Percentiles rank a stretch among this genome's conserved stretches.
phyloP scores from a whole-genome alignment of 2,329 filamentous ascomycete genomes.

The Decorospora gaudefroyi region DNA sequence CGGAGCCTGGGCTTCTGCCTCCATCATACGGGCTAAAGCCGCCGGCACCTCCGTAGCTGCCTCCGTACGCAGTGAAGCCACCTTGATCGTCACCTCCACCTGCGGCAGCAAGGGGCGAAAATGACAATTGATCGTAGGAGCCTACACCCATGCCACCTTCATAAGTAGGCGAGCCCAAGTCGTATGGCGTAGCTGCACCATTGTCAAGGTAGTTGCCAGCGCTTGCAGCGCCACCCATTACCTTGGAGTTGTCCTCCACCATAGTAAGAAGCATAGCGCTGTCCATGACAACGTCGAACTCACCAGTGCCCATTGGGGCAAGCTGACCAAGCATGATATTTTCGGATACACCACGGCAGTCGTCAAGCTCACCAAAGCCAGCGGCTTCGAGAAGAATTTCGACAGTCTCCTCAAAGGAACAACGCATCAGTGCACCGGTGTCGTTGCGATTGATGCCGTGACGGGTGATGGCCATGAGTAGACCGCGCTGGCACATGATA shows the following conservation, averaged over 20 bases:
- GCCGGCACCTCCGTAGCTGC: constrained; percentile 65
- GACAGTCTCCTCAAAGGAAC: constrained; percentile 98
- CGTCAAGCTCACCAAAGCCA: constrained; percentile 90
- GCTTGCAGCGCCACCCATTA: constrained; percentile 68
- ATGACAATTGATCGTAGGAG: constrained; percentile 60
- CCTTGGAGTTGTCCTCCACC: constrained; percentile 81
- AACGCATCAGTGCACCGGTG: constrained; percentile 97
- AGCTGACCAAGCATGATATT: constrained; percentile 98
- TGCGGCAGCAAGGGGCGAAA: constrained; percentile 76
- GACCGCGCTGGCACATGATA: constrained; percentile 95
- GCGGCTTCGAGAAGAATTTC: constrained; percentile 97
- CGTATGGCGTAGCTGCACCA: constrained; percentile 92
- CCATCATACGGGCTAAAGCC: constrained; percentile 69
- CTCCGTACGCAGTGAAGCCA: constrained; percentile 66
- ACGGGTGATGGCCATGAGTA: constrained; percentile 93
- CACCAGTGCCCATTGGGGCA: constrained; percentile 94
- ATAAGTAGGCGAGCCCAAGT: constrained; percentile 67
- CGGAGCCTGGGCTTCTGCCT: constrained; percentile 68
- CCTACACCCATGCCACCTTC: constrained; percentile 65
- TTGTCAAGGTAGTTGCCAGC: constrained; percentile 73
- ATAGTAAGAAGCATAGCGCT: constrained; percentile 95
- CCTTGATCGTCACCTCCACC: constrained; percentile 61
- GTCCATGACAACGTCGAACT: constrained; percentile 92
- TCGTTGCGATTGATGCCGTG: constrained; percentile 98
- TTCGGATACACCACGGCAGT: constrained; percentile 97